These are phyloP conservation scores for Canavalia gladiata DNA, from an alignment of 306 rosid genomes.

Conservation along the genomic window DNA sequence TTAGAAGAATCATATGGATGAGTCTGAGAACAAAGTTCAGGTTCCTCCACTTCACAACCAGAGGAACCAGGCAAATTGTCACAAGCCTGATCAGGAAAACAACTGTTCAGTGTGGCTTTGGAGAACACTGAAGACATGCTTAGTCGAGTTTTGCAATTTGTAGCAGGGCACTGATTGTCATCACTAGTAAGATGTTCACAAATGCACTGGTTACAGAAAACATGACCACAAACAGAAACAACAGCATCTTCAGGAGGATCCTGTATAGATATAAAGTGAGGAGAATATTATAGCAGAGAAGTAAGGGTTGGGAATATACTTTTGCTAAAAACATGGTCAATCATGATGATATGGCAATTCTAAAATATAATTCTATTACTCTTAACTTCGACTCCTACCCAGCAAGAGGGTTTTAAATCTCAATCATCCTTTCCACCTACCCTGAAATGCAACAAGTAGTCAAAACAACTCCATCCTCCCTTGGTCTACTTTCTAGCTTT, in stretches of 20 bases:
- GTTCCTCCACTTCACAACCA: slow-evolving; percentile 59
- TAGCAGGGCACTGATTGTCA: slow-evolving; percentile 72
- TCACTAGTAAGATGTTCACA: slow-evolving; percentile 71
- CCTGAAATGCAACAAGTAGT: not conserved
- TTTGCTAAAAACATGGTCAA: not conserved
- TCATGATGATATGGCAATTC: not conserved
- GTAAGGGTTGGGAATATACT: not conserved
- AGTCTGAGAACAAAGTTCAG: slow-evolving; percentile 59
- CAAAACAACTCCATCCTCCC: not conserved
- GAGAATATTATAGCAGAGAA: not conserved
- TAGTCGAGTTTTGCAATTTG: slow-evolving; percentile 68
- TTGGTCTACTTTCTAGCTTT: not conserved
- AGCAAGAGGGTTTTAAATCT: not conserved
- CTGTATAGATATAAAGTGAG: slow-evolving; percentile 49
- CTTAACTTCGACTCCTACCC: not conserved
- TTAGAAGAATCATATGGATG: slow-evolving; percentile 69
- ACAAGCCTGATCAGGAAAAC: slow-evolving; percentile 63
- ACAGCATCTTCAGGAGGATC: slow-evolving; percentile 95
- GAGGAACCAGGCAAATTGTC: slow-evolving; percentile 53
- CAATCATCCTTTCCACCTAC: slow-evolving; percentile 10
- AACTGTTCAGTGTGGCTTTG: slow-evolving; percentile 62
- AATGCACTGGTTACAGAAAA: slow-evolving; percentile 88
- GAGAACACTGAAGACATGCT: slow-evolving; percentile 65
- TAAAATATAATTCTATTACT: not conserved
- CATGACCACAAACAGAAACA: slow-evolving; percentile 87